A percentile compares a stretch with the other conserved stretches of the same genome.
These are phyloP conservation scores for Heimioporus sp. DNA, from an alignment of 768 basidiomycete genomes.

Conservation along the genomic window DNA sequence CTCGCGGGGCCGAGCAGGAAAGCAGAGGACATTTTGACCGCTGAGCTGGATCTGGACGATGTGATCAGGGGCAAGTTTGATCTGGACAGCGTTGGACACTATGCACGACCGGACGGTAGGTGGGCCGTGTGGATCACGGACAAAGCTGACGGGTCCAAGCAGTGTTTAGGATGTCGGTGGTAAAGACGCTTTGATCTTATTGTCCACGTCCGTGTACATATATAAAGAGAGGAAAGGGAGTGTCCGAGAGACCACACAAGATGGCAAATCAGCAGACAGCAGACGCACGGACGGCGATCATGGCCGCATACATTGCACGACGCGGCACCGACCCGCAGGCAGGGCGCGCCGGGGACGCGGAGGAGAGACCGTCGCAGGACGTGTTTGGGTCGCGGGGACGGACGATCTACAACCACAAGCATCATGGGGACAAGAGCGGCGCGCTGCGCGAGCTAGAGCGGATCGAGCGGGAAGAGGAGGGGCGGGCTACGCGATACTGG, in stretches of 20 bases:
- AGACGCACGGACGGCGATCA: constrained; percentile 34
- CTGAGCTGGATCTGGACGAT: constrained; percentile 59
- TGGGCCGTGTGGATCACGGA: neutral
- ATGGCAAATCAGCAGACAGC: constrained; percentile 29
- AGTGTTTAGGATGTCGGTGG: constrained; percentile 29
- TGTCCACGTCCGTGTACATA: neutral
- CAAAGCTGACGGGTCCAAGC: constrained; percentile 6
- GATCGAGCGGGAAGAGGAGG: constrained; percentile 25
- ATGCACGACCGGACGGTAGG: constrained; percentile 57
- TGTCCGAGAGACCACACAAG: neutral
- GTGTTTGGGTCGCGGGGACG: constrained; percentile 20
- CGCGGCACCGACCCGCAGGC: constrained; percentile 15
- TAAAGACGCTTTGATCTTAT: too few relatives aligned
- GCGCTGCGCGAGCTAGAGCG: constrained; percentile 8
- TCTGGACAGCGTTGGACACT: constrained; percentile 60
- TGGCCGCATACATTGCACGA: constrained; percentile 27
- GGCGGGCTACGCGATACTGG: too few relatives aligned
- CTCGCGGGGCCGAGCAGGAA: constrained; percentile 58
- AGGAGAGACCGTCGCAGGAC: neutral
- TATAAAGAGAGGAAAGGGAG: constrained; percentile 20
- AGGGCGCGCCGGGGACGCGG: neutral
- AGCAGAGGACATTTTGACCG: constrained; percentile 52
- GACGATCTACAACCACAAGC: constrained; percentile 31
- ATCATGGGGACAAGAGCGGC: neutral
- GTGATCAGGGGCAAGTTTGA: constrained; percentile 58